Percentiles rank a stretch among this genome's conserved stretches.
Conservation (phyloP, 208 protist genomes). For the Herpetomonas muscarum region DNA sequence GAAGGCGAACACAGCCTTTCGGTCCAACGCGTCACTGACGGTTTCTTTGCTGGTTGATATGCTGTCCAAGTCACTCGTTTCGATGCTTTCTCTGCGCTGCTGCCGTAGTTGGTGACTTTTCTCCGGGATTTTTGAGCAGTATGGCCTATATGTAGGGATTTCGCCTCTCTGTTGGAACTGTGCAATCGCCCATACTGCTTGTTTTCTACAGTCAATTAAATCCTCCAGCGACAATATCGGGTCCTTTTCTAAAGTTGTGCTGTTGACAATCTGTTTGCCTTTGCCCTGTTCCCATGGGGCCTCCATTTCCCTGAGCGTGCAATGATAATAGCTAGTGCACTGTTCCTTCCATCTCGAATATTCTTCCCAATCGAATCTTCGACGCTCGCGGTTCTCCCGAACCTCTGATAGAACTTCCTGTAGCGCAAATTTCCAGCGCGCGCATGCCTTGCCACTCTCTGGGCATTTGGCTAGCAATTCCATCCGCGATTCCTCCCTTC, state of each 20-base stretch:
- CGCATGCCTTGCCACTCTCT: too few species aligned
- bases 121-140: background rate
- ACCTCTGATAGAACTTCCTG: conserved; percentile 11
- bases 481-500: too few species aligned
- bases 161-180: background rate
- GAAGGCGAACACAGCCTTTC: too few species aligned
- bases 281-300: conserved; percentile 1
- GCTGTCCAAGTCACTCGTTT: too few species aligned
- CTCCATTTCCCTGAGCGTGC: conserved; percentile 2
- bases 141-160: background rate
- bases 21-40: too few species aligned
- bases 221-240: conserved; percentile 8
- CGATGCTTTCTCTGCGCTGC: too few species aligned
- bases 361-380: conserved; percentile 24
- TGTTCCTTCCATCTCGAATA: conserved; percentile 28
- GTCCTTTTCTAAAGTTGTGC: background rate
- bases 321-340: conserved; percentile 31
- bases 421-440: conserved; percentile 13
- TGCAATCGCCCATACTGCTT: background rate
- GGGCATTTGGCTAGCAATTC: too few species aligned
- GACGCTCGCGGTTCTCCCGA: conserved; percentile 6
- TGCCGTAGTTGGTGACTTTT: too few species aligned
- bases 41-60: too few species aligned
- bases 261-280: background rate
- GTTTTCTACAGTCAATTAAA: conserved; percentile 4